Conservation (phyloP, 768 basidiomycete genomes). For the Boletus reticulatus region DNA sequence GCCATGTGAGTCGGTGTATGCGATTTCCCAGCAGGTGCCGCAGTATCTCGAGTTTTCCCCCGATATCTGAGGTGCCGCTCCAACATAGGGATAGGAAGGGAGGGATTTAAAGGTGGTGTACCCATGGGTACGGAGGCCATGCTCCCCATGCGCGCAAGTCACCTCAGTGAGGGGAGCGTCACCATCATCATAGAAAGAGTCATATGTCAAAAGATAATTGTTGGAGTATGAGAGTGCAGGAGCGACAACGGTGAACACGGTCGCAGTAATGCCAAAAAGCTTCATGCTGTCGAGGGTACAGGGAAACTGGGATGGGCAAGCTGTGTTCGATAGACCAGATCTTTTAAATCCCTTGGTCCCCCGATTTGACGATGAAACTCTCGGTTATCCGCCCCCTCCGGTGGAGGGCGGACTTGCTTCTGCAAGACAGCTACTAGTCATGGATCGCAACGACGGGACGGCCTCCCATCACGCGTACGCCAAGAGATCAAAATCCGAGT, state of each 20-base stretch:
- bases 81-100: constrained; percentile 40
- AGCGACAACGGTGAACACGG: constrained; percentile 9
- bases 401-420: neutral
- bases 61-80: constrained; percentile 49
- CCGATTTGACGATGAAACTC: neutral
- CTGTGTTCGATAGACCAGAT: no score
- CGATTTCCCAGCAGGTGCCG: constrained; percentile 59
- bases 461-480: neutral
- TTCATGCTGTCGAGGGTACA: constrained; percentile 7
- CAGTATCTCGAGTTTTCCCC: constrained; percentile 53
- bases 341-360: constrained; percentile 1
- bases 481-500: neutral
- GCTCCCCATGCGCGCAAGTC: constrained; percentile 50
- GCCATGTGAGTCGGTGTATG: constrained; percentile 37
- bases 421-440: neutral
- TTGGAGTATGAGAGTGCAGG: constrained; percentile 1
- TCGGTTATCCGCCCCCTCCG: neutral
- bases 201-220: constrained; percentile 37
- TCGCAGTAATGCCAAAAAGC: neutral
- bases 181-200: constrained; percentile 48
- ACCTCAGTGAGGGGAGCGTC: constrained; percentile 39
- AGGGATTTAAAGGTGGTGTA: neutral
- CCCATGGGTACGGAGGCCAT: constrained; percentile 25
- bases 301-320: neutral
- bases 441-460: neutral